Base-by-base conservation (phyloP, 352 stramenopile species). In the Pythium apleroticum region DNA sequence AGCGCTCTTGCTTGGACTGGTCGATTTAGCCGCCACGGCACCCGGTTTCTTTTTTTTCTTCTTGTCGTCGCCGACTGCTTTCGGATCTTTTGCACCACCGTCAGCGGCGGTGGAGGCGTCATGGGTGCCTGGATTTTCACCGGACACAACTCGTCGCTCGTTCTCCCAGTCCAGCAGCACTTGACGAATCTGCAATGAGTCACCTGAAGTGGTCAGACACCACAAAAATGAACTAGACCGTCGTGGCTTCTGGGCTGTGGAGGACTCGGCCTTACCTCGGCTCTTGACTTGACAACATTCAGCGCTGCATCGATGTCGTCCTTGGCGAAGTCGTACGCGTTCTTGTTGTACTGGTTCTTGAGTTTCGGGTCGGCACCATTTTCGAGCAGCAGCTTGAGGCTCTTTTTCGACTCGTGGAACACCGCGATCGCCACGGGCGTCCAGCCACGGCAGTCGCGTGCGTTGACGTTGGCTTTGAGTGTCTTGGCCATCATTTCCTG, bases 341-440 rank as follows among this genome's bases (percentile, higher is more conserved):
- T 93, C 61, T 96, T 96, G 70, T 95, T 95, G 77, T 97, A 97
- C 55, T 90, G 82, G 33, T 96, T 97, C 61, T 94, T 95, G 5
- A 97, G 71, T 31, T 72, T 86, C 9, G 90, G 90, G 50, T 97
- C 84, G 0, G 74, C 87, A 19, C 88, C 88, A 46, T 96, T 76
- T 20, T 91, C 74, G 11, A 97, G 73, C 22, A 97, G 57, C 20
- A 96, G 28, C 20, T 73, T 69, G 20, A 95, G 50, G 28, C 75
- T 78, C 54, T 72, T 81, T 64, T 96, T 96, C 4, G 86, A 74
- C 48, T 93, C 86, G 63, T 97, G 89, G 63, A 97, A 97, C 2
- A 96, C 84, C 7, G 88, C 88, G 35, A 97, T 91, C 25, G 84
- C 71, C 11, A 89, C 76, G 0, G 88, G 82, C 25, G 86, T 97